Evolutionary conservation across 176 grass and related monocot genomes (phyloP), one percentile per base, ranked within the genome.

Genomic region (Bonia amplexicaulis): DNA sequence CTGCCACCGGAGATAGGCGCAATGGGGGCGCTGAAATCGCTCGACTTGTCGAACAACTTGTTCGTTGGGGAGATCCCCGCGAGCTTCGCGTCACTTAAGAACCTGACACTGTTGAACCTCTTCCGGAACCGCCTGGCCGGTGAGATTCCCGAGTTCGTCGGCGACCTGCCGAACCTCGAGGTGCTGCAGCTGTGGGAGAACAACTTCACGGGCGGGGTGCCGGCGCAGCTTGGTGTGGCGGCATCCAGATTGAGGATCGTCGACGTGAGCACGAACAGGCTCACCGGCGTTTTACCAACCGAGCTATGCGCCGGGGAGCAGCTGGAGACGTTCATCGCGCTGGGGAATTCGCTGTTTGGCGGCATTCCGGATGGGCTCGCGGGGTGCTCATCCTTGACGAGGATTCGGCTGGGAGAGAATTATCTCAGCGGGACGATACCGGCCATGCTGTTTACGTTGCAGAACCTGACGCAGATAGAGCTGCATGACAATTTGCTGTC

Each of bases 111-210:
- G 82, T 71, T 97, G 9, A 97, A 97, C 82, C 75, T 97, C 39
- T 97, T 97, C 78, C 87, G 95, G 13, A 97, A 97, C 63, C 85
- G 80, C 80, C 91, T 97, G 55, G 84, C 86, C 78, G 89, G 95
- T 0, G 85, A 86, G 64, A 95, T 97, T 76, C 95, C 95, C 2
- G 84, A 85, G 9, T 95, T 97, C 80, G 12, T 95, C 61, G 95
- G 89, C 7, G 87, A 93, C 6, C 40, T 97, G 71, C 92, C 90
- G 40, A 90, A n/a, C 67, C 86, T 97, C 66, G 95, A 97, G 79
- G 95, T 97, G 46, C 92, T 97, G 23, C 95, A 97, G 87, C 29
- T 97, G 51, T 97, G 95, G 95, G 95, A 97, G 77, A 97, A 97
- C 84, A 97, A 97, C 80, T 93, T 97, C 72, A 97, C 95, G 1